Conservation (phyloP, 2,329 filamentous ascomycete species). For the Colletotrichum coccodes region DNA sequence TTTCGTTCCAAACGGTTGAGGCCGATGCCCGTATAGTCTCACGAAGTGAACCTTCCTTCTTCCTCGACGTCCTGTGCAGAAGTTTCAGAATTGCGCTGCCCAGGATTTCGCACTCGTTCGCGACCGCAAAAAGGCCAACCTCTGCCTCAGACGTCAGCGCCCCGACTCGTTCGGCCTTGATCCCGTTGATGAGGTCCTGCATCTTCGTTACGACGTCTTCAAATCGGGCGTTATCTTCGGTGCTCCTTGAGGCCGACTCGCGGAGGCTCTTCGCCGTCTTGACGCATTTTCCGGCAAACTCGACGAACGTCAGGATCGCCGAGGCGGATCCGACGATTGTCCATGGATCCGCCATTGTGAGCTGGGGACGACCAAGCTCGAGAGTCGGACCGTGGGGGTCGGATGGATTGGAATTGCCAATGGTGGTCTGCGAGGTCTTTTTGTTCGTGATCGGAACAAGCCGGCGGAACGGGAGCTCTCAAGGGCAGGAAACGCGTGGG, state of each 20-base stretch:
- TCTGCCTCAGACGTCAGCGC: not conserved
- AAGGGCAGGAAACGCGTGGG: not conserved
- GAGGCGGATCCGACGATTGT: not conserved
- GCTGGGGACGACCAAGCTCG: not conserved
- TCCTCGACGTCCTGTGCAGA: not conserved
- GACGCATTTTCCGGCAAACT: not conserved
- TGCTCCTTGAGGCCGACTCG: not conserved
- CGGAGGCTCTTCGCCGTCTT: not conserved
- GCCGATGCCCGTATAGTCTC: not conserved
- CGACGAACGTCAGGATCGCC: not conserved
- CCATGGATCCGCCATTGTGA: not conserved
- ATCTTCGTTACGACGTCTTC: not conserved
- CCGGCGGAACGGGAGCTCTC: too few species aligned
- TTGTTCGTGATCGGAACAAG: not conserved
- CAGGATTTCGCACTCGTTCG: not conserved
- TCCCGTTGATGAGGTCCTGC: not conserved
- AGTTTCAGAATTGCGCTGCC: not conserved
- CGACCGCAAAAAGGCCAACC: not conserved
- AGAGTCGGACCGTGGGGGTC: not conserved
- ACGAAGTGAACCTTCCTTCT: not conserved
- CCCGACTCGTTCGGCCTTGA: not conserved
- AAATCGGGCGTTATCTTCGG: not conserved
- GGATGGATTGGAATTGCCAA: not conserved
- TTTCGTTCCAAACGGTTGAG: not conserved
- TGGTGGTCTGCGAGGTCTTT: not conserved